phyloP scores from a whole-genome alignment of 768 basidiomycete species.

The Cystofilobasidium capitatum region DNA sequence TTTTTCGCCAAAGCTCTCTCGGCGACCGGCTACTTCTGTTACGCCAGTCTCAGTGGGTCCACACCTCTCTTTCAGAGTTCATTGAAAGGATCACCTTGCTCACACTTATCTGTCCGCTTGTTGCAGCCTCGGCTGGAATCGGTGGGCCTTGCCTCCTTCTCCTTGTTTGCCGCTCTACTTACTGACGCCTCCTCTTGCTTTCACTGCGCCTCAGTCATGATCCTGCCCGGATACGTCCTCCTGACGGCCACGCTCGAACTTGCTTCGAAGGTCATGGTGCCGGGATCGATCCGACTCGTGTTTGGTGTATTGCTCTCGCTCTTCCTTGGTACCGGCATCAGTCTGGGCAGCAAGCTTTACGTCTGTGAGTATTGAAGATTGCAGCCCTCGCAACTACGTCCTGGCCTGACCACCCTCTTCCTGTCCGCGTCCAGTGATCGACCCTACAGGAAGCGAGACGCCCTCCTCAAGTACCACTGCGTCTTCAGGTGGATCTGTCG shows the following conservation, averaged over 20 bases:
- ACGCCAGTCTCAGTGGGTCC: conserved; percentile 9
- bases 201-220: neutral
- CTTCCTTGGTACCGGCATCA: conserved; percentile 23
- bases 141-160: neutral
- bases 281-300: conserved; percentile 17
- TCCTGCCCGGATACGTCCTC: conserved; percentile 17
- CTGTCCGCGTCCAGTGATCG: neutral
- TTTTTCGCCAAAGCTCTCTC: conserved; percentile 24
- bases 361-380: neutral
- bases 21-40: conserved; percentile 23
- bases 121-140: conserved; percentile 22
- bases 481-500: neutral
- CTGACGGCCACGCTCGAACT: conserved; percentile 15
- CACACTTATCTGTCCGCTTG: neutral
- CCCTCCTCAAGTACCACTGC: conserved; percentile 2
- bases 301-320: conserved; percentile 20
- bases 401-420: too few relatives aligned
- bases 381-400: too few relatives aligned
- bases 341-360: conserved; percentile 17
- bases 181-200: neutral
- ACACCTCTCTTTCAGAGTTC: neutral
- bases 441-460: neutral
- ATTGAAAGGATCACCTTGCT: neutral
- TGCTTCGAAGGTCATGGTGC: conserved; percentile 19
- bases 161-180: neutral